Evolutionary conservation across 768 basidiomycete genomes (phyloP).

Genomic region (Phlebiopsis flavidoalba): DNA sequence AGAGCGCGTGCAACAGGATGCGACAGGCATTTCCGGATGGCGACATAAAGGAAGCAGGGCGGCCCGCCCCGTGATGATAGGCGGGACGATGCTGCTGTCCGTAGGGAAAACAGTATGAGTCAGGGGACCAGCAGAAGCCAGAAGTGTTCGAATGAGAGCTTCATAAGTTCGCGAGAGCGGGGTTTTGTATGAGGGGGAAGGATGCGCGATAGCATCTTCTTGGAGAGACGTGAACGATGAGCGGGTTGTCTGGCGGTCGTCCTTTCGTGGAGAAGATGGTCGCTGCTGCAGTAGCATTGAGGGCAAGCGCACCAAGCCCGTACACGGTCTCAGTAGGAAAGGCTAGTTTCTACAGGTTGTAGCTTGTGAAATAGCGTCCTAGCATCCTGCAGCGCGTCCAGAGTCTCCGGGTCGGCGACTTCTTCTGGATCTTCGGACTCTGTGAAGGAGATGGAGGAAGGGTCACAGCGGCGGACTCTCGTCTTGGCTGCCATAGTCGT

Average conservation of each 20-base stretch:
- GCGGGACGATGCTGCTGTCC: conserved; percentile 53
- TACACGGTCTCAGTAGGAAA: conserved; percentile 99
- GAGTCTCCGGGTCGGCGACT: conserved; percentile 47
- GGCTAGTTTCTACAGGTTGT: conserved; percentile 68
- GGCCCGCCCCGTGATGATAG: conserved; percentile 76
- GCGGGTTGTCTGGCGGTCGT: conserved; percentile 90
- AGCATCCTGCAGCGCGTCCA: conserved; percentile 49
- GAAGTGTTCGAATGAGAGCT: conserved; percentile 75
- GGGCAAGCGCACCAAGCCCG: conserved; percentile 87
- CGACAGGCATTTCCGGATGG: conserved; percentile 89
- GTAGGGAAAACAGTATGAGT: conserved; percentile 85
- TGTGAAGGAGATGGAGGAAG: conserved; percentile 54
- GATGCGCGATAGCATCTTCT: conserved; percentile 71
- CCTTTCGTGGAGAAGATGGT: conserved; percentile 88
- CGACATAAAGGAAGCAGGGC: conserved; percentile 76
- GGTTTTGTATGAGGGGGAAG: conserved; percentile 63
- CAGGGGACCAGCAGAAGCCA: conserved; percentile 89
- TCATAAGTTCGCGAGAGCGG: conserved; percentile 63
- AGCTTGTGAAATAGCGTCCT: conserved; percentile 46
- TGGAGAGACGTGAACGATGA: conserved; percentile 93
- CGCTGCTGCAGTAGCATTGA: conserved; percentile 54
- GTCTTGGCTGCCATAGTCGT: conserved; percentile 25
- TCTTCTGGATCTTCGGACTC: conserved; percentile 39
- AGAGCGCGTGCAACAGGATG: conserved; percentile 91
- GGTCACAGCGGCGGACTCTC: conserved; percentile 56